Percentiles rank a stretch among this genome's conserved stretches.
Conservation (phyloP, 176 grass and related monocot species). For the Hsuehochloa calcarea region DNA sequence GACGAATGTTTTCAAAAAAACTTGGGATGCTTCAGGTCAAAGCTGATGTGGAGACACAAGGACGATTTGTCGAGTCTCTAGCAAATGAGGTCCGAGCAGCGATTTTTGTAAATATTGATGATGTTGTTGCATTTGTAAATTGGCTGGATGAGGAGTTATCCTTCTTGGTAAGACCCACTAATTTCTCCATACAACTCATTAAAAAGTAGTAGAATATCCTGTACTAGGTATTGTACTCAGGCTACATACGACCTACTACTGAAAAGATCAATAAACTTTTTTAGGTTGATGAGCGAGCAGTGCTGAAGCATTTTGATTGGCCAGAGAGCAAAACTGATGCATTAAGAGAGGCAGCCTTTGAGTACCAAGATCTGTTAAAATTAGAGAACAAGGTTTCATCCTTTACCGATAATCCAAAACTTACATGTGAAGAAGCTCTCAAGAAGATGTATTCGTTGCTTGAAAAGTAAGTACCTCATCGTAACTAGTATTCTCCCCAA, state of each 20-base stretch:
- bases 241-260: not conserved
- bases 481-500: slow-evolving; percentile 17
- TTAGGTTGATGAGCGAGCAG: slow-evolving; percentile 92
- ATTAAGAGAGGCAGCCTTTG: slow-evolving; percentile 74
- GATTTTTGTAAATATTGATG: slow-evolving; percentile 58
- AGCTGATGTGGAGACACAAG: slow-evolving; percentile 96
- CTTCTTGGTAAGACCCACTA: slow-evolving; percentile 68
- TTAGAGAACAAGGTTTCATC: slow-evolving; percentile 66
- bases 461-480: slow-evolving; percentile 63
- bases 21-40: slow-evolving; percentile 65
- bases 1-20: slow-evolving; percentile 9
- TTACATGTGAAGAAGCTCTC: slow-evolving; percentile 77
- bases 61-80: slow-evolving; percentile 75
- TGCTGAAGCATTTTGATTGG: slow-evolving; percentile 98
- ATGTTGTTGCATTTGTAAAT: slow-evolving; percentile 74
- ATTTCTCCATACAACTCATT: not conserved
- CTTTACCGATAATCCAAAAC: slow-evolving; percentile 62
- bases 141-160: slow-evolving; percentile 97
- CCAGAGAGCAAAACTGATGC: slow-evolving; percentile 93
- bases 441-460: slow-evolving; percentile 98
- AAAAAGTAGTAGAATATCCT: not conserved
- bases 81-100: slow-evolving; percentile 46
- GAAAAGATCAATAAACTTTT: not conserved
- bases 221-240: not conserved
- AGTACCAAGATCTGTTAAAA: slow-evolving; percentile 77